A percentile compares a stretch with the other conserved stretches of the same genome.
These are phyloP conservation scores for Turnera subulata DNA, from an alignment of 345 rosid genomes.

Conservation along the genomic window DNA sequence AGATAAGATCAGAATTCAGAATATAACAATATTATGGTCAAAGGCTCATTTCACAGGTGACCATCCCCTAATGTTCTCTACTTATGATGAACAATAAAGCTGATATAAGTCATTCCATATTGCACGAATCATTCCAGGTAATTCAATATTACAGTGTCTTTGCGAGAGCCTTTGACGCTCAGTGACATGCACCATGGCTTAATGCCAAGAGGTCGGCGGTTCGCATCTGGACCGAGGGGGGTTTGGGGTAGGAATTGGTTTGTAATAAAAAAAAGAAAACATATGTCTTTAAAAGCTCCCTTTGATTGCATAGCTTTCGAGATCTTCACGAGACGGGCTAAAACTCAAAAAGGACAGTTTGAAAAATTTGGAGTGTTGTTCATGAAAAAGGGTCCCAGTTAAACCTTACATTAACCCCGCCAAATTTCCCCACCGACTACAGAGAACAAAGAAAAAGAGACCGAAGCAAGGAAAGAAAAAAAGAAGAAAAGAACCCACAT, in stretches of 20 bases:
- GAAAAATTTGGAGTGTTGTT: conserved; percentile 29
- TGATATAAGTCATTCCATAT: conserved; percentile 31
- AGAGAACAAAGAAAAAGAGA: background rate
- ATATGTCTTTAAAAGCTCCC: too few relatives aligned
- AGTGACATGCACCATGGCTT: too few relatives aligned
- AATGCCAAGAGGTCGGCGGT: too few relatives aligned
- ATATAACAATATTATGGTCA: conserved; percentile 32
- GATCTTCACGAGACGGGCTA: conserved; percentile 24
- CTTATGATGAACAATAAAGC: conserved; percentile 41
- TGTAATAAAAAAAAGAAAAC: too few relatives aligned
- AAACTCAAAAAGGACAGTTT: conserved; percentile 14
- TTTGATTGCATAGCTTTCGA: too few relatives aligned
- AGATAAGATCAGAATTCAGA: conserved; percentile 21
- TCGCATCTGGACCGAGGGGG: too few relatives aligned
- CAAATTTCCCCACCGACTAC: conserved; percentile 12
- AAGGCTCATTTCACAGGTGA: conserved; percentile 33
- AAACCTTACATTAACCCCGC: conserved; percentile 17
- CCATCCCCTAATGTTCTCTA: conserved; percentile 22
- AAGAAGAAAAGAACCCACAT: conserved; percentile 3
- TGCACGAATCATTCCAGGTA: conserved; percentile 32
- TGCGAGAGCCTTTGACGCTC: conserved; percentile 22
- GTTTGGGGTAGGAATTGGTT: too few relatives aligned
- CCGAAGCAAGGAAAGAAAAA: too few relatives aligned
- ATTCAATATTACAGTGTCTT: conserved; percentile 30
- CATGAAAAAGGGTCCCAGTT: conserved; percentile 18